These are phyloP conservation scores for Ogataea sp. DNA, from an alignment of 805 yeast species.

Conservation along the genomic window DNA sequence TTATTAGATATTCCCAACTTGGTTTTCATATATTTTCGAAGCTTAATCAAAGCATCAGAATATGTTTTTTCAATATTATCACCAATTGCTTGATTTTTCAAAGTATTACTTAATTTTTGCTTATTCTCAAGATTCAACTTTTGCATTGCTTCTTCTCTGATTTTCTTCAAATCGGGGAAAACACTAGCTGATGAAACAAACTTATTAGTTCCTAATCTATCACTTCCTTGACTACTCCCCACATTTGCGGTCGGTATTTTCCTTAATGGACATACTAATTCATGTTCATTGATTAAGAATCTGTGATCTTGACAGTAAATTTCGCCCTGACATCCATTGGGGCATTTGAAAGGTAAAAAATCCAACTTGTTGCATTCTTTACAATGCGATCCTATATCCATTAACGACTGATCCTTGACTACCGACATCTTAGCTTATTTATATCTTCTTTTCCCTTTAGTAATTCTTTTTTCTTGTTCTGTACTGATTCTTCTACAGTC, in stretches of 20 bases:
- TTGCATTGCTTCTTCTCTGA: conserved; percentile 28
- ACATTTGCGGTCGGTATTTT: conserved; percentile 3
- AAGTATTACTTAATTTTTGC: conserved; percentile 9
- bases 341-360: conserved; percentile 51
- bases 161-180: conserved; percentile 44
- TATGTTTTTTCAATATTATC: conserved; percentile 1
- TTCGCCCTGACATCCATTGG: conserved; percentile 27
- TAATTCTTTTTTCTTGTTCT: not conserved
- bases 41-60: conserved; percentile 12
- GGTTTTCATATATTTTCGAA: conserved; percentile 7
- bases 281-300: conserved; percentile 16
- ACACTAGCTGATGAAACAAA: conserved; percentile 36
- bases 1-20: conserved; percentile 5
- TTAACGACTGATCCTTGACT: conserved; percentile 23
- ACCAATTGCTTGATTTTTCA: conserved; percentile 16
- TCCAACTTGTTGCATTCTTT: conserved; percentile 43
- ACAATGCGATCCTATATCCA: conserved; percentile 56
- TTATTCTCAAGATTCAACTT: conserved; percentile 6
- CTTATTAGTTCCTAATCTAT: conserved; percentile 2
- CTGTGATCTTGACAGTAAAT: conserved; percentile 1
- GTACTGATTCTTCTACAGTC: not conserved
- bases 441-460: not conserved
- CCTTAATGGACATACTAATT: conserved; percentile 17
- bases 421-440: conserved; percentile 3
- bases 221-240: conserved; percentile 2